Evolutionary conservation across 192 early-diverging fungal genomes (phyloP), one percentile per base, ranked within the genome.

Genomic region (Podila minutissima): DNA sequence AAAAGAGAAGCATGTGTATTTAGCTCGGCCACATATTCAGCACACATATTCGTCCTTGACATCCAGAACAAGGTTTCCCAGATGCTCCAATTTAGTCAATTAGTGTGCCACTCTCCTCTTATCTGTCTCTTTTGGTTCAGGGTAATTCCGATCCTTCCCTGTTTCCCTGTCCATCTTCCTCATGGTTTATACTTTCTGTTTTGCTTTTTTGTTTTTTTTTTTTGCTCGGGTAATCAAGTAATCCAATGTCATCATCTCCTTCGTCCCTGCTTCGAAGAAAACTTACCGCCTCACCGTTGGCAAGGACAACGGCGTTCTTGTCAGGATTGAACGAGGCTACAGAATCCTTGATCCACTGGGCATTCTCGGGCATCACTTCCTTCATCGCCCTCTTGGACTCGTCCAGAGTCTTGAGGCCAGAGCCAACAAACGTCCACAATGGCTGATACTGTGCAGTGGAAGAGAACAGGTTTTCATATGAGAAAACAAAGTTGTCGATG

Each of bases 401-500:
- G 4, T 66, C 74, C 61, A 96, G 89, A 37, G 90, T 64, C 88
- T 96, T 96, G 65, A 96, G 79, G 22, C 95, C 95, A 62, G 85
- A 92, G 48, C 95, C 95, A 50, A 96, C 95, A 91, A 94, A 94
- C 17, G 95, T 96, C 88, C 94, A 96, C 61, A 96, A 74, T 38
- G 95, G 95, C 88, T 96, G 95, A 82, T 95, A 94, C 88, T 90
- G 64, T 63, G 53, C 68, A 63, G 20, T 11, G 22, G 9, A 26
- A 61, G 20, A 35, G 33, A 59, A 22, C 2, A 22, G 7, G 28
- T 19, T 4, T 24, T 7, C 31, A 33, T 46, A 20, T 37, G 35
- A 38, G 8, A 51, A 51, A 26, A 50, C 29, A 29, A 59, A 20
- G 22, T 11, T 13, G 57, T 37, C 37, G 10, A 17, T 24, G 53